These are phyloP conservation scores for Trifolium dubium DNA, from an alignment of 306 rosid species.

Conservation along the genomic window DNA sequence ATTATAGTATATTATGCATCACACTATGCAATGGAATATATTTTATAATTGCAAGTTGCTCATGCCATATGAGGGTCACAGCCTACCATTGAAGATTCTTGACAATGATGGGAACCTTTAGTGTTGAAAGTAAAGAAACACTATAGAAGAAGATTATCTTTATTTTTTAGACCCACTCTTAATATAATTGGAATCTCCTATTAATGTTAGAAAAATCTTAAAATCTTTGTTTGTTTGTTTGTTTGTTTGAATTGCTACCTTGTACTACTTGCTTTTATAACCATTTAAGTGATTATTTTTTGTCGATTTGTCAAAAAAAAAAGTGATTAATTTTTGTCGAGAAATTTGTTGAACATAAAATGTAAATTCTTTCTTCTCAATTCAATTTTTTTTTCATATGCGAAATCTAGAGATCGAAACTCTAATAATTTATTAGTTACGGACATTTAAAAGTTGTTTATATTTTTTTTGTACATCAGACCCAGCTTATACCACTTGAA, in stretches of 20 bases:
- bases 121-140: neutral
- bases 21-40: neutral
- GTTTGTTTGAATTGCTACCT: neutral
- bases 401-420: neutral
- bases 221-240: neutral
- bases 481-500: no score
- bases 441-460: neutral
- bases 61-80: conserved; percentile 1
- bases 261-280: neutral
- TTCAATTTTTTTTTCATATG: no score
- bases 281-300: neutral
- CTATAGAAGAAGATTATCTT: neutral
- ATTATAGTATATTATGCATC: neutral
- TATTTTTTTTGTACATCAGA: no score
- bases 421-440: neutral
- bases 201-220: neutral
- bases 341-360: neutral
- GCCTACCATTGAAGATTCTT: conserved; percentile 31
- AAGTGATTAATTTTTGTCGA: neutral
- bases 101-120: conserved; percentile 30
- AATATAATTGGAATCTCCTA: neutral
- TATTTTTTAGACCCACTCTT: neutral
- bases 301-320: no score
- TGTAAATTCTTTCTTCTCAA: neutral
- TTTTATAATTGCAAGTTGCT: conserved; percentile 40